Conservation (phyloP, 2,329 filamentous ascomycete genomes). For the Sporothrix pallida region DNA sequence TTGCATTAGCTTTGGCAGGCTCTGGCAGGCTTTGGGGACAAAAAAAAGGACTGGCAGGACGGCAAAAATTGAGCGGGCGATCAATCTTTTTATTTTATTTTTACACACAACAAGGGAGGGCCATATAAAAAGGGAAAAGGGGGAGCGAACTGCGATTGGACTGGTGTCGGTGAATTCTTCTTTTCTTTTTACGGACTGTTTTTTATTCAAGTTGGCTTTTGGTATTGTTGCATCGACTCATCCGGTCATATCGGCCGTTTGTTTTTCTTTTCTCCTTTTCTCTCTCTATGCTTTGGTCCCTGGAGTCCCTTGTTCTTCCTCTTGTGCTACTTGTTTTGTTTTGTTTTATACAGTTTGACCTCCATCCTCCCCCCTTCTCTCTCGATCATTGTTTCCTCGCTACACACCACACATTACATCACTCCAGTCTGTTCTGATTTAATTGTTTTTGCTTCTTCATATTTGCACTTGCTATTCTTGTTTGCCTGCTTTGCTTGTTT, state of each 20-base stretch:
- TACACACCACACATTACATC: not conserved
- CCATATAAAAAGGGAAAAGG: constrained; percentile 36
- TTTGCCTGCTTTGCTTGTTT: not conserved
- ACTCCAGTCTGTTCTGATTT: not conserved
- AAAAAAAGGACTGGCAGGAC: constrained; percentile 36
- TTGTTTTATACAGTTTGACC: constrained; percentile 1
- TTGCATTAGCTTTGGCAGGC: constrained; percentile 34
- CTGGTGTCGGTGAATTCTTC: constrained; percentile 38
- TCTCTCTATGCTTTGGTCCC: not conserved
- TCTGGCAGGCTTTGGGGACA: constrained; percentile 36
- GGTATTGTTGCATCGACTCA: constrained; percentile 14
- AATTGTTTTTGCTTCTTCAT: no score
- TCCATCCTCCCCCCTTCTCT: not conserved
- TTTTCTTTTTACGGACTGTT: constrained; percentile 34
- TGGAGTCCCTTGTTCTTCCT: not conserved
- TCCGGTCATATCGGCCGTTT: constrained; percentile 31
- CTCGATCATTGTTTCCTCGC: not conserved
- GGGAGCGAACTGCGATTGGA: constrained; percentile 37
- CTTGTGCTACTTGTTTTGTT: constrained; percentile 5
- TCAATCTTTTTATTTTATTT: constrained; percentile 23
- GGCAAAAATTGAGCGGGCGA: constrained; percentile 38
- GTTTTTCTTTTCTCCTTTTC: constrained; percentile 31
- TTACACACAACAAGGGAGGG: constrained; percentile 31
- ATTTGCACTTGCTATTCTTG: not conserved
- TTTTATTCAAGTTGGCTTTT: constrained; percentile 27